Evolutionary conservation across 768 basidiomycete species (phyloP).

Genomic region (Tricholoma sp.): DNA sequence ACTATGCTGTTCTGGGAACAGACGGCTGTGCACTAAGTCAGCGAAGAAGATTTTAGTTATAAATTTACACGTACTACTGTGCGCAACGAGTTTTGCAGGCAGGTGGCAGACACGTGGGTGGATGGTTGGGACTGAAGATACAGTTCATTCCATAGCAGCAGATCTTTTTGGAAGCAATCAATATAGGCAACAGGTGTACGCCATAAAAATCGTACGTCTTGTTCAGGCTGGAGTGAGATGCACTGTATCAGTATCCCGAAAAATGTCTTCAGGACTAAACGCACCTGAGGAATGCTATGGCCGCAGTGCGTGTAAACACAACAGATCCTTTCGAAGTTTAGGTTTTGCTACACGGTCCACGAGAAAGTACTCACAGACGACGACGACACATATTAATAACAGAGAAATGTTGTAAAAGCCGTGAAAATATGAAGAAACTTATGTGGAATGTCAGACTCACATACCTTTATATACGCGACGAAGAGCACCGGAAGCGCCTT

Average conservation of each 20-base stretch:
- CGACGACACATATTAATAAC: conserved; percentile 40
- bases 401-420: not conserved
- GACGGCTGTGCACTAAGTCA: conserved; percentile 27
- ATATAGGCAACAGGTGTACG: not conserved
- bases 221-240: conserved; percentile 20
- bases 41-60: not conserved
- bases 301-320: conserved; percentile 44
- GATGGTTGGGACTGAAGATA: conserved; percentile 49
- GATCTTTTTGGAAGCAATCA: conserved; percentile 27
- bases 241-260: not conserved
- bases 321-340: conserved; percentile 31
- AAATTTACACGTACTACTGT: conserved; percentile 38
- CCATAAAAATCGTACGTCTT: conserved; percentile 17
- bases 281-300: conserved; percentile 40
- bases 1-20: conserved; percentile 45
- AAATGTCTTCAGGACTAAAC: conserved; percentile 7
- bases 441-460: not conserved
- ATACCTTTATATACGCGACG: not conserved
- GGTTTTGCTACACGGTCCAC: not conserved
- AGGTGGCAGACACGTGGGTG: conserved; percentile 34
- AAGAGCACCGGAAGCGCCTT: too few species aligned
- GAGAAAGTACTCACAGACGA: conserved; percentile 41
- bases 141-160: conserved; percentile 41
- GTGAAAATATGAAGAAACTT: too few species aligned
- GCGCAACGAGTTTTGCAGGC: conserved; percentile 32